These are phyloP conservation scores for Blastomyces gilchristii DNA, from an alignment of 2,329 filamentous ascomycete species.

Conservation along the genomic window DNA sequence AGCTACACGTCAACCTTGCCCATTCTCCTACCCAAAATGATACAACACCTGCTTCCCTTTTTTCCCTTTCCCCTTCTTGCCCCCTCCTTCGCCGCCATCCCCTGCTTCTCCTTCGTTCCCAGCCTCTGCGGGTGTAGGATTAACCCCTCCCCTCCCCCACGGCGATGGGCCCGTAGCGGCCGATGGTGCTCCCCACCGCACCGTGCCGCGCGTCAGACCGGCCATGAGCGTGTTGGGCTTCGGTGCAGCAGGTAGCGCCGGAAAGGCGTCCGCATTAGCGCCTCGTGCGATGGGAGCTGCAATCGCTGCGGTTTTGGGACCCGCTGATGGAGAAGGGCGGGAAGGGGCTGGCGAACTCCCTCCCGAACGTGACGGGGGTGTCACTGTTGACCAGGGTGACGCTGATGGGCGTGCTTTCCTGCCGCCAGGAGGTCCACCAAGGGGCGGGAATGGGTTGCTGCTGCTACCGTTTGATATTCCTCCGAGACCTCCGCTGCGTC, in stretches of 20 bases:
- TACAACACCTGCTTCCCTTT: conserved; percentile 33
- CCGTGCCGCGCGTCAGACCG: conserved; percentile 38
- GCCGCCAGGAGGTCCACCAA: conserved; percentile 18
- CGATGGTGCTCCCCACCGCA: conserved; percentile 36
- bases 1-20: neutral
- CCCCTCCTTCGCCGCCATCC: conserved; percentile 10
- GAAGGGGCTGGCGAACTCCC: conserved; percentile 9
- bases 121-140: conserved; percentile 15
- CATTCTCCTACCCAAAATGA: conserved; percentile 26
- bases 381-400: conserved; percentile 11
- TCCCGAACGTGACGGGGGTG: conserved; percentile 1
- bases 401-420: conserved; percentile 12
- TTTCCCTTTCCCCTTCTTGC: conserved; percentile 27
- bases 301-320: neutral
- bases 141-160: conserved; percentile 25
- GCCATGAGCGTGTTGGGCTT: conserved; percentile 52
- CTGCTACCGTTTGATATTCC: conserved; percentile 23
- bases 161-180: conserved; percentile 24
- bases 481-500: conserved; percentile 46
- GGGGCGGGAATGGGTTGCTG: conserved; percentile 36
- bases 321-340: conserved; percentile 9
- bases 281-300: conserved; percentile 10
- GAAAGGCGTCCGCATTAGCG: conserved; percentile 56
- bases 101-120: conserved; percentile 15
- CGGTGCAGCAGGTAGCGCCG: conserved; percentile 66